phyloP scores from a whole-genome alignment of 1,139 yeast genomes.

The Dujonia santamariae region DNA sequence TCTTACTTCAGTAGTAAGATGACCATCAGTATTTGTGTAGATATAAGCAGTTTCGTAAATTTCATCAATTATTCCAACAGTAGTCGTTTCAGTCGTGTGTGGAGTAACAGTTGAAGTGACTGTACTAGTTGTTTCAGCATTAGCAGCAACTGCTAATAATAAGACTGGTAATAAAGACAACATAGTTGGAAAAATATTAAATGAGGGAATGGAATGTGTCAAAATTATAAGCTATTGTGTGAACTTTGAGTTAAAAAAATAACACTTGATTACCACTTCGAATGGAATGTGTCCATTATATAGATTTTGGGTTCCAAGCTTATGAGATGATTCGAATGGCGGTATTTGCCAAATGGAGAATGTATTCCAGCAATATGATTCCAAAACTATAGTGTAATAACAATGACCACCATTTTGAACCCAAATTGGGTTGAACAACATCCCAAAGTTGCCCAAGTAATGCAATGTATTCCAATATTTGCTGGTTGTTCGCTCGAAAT shows the following conservation, averaged over 20 bases:
- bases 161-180: not conserved
- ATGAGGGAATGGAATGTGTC: conserved; percentile 3
- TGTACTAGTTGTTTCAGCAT: conserved; percentile 3
- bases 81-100: conserved; percentile 27
- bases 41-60: conserved; percentile 34
- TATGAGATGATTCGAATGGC: no score
- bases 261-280: not conserved
- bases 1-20: conserved; percentile 33
- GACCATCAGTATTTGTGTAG: conserved; percentile 29
- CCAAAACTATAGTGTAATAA: no score
- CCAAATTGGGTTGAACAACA: no score
- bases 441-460: no score
- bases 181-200: not conserved
- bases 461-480: no score
- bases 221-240: no score
- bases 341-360: no score
- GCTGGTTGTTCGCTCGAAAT: no score
- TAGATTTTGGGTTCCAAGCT: no score
- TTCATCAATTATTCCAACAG: conserved; percentile 25
- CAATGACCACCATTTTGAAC: no score
- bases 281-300: conserved; percentile 1
- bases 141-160: conserved; percentile 1
- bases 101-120: conserved; percentile 26
- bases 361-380: no score
- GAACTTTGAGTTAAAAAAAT: not conserved